Base-by-base conservation (phyloP, 805 yeast genomes). In the Saturnispora quitensis region DNA sequence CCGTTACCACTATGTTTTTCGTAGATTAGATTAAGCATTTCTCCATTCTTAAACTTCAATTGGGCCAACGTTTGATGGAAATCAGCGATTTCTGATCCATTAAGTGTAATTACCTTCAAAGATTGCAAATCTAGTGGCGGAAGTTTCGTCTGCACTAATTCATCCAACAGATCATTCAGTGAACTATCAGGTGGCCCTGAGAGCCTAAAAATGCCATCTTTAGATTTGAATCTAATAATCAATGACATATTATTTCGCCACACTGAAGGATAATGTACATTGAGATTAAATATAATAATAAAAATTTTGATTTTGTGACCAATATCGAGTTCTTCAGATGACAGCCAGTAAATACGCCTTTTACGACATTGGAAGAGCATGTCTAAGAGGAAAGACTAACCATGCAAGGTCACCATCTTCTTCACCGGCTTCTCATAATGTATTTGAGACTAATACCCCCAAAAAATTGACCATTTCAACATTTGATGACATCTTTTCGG, bases 191-290 rank as follows among this genome's bases (percentile, higher is more conserved):
- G 46, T 2, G 52, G 59, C n/a, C 58, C 79, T 25, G 70, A 64
- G 35, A 86, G 75, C 50, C 98, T 76, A 63, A 79, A 80, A 77
- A 81, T 84, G 8, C 98, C 98, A 58, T 86, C 86, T 61, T 80
- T 87, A 28, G 93, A 74, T 62, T 96, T 77, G 68, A 93, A 88
- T 61, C 99, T 73, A 22, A 86, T 69, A 58, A 90, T 78, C 89
- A 58, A 48, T 27, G 12, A 24, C 33, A 45, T 34, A 6, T 24
- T 35, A 38, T 38, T 25, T 13, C 22, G 6, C 35, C 10, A 27
- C 33, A n/a, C 17, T 15, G 13, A 15, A 28, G 34, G 47, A 17
- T 8, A 4, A 18, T 31, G 40, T 18, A 24, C 17, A 20, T 12
- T 12, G 17, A 36, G 34, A 24, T 24, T 22, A 10, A n/a, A 18